Conservation (phyloP, 1,284 basidiomycete species). For the Fomitiporia mediterranea region DNA sequence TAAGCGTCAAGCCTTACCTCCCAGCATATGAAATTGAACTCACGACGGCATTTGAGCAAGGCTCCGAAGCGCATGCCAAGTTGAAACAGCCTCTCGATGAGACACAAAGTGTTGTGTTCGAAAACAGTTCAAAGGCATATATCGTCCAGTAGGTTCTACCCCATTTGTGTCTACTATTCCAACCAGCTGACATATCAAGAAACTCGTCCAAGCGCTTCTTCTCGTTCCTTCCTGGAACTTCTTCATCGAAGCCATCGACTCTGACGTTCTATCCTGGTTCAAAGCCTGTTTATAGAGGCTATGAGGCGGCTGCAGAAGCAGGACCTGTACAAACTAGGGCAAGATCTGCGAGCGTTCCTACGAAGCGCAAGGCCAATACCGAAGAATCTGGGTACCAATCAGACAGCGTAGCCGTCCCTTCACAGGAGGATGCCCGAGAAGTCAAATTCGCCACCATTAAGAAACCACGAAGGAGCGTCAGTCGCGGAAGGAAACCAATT, state of each 20-base stretch:
- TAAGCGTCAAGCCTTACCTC: conserved; percentile 35
- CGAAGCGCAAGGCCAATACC: conserved; percentile 8
- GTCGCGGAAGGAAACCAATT: background rate
- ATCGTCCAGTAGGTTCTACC: conserved; percentile 32
- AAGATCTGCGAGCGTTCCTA: conserved; percentile 13
- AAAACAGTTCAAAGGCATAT: conserved; percentile 39
- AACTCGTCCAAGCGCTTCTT: conserved; percentile 17
- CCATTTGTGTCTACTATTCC: background rate
- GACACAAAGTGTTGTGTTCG: conserved; percentile 41
- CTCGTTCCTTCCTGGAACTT: conserved; percentile 10
- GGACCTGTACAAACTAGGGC: background rate
- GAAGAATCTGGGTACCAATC: conserved; percentile 14
- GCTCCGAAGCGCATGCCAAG: conserved; percentile 44
- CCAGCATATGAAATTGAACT: conserved; percentile 45
- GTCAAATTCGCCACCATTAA: conserved; percentile 1
- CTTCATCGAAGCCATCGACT: conserved; percentile 8
- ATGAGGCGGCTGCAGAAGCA: conserved; percentile 29
- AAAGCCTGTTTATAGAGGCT: conserved; percentile 40
- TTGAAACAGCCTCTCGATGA: conserved; percentile 39
- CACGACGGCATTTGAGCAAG: conserved; percentile 37
- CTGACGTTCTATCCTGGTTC: conserved; percentile 15
- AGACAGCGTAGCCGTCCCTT: background rate
- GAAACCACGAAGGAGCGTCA: background rate
- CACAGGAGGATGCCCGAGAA: conserved; percentile 8
- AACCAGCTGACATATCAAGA: conserved; percentile 2